Conservation (phyloP, 1,284 basidiomycete genomes). For the Porogramme epimiltina region DNA sequence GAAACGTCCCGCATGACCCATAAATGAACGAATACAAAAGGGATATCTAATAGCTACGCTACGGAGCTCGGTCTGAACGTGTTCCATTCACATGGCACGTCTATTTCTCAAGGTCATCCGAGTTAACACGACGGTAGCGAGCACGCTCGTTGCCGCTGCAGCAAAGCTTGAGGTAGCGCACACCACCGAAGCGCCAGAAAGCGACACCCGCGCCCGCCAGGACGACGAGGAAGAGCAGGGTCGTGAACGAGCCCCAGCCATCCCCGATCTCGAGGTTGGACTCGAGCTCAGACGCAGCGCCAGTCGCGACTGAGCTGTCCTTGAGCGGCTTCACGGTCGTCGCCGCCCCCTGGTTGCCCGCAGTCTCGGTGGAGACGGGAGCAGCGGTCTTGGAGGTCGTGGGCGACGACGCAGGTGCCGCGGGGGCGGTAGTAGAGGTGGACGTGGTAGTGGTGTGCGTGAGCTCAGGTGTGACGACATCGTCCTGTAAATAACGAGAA, state of each 20-base stretch:
- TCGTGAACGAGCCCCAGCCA: constrained; percentile 22
- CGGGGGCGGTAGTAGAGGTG: constrained; percentile 1
- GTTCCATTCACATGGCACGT: no score
- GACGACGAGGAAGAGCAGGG: constrained; percentile 21
- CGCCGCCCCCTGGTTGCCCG: constrained; percentile 17
- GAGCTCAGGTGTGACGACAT: not conserved
- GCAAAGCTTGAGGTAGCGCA: constrained; percentile 45
- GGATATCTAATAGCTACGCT: no score
- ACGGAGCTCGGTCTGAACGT: no score
- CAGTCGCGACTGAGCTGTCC: constrained; percentile 23
- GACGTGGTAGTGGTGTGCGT: not conserved
- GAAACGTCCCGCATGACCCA: no score
- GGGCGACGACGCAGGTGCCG: not conserved
- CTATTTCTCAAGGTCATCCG: constrained; percentile 45
- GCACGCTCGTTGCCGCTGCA: constrained; percentile 36
- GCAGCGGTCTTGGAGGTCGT: constrained; percentile 9
- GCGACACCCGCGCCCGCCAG: constrained; percentile 42
- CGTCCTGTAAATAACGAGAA: constrained; percentile 31
- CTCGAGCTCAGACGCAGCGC: constrained; percentile 9
- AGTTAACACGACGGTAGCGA: constrained; percentile 50
- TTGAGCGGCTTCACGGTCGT: constrained; percentile 23
- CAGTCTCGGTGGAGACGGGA: constrained; percentile 15
- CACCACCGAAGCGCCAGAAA: constrained; percentile 62
- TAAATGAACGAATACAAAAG: no score
- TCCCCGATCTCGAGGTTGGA: constrained; percentile 11